phyloP scores from a whole-genome alignment of 2,329 filamentous ascomycete species.

The Aspergillus spinulosporus region DNA sequence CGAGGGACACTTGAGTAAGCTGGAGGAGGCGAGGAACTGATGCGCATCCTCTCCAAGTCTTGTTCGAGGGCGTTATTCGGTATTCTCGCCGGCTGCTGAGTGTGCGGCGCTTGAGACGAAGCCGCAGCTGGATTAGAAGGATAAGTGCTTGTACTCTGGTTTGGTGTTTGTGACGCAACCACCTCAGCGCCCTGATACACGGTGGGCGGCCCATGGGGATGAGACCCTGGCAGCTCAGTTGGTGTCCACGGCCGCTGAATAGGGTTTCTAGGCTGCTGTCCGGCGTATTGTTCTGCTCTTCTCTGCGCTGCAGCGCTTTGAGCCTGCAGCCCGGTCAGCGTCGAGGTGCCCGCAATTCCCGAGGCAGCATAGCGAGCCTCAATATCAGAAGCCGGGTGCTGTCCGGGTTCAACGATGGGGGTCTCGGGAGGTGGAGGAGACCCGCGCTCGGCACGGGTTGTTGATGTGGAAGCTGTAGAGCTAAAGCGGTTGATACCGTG shows the following conservation, averaged over 20 bases:
- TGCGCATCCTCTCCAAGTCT: constrained; percentile 79
- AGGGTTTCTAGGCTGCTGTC: constrained; percentile 46
- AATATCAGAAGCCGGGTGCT: constrained; percentile 74
- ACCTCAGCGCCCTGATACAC: constrained; percentile 85
- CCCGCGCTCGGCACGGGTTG: constrained; percentile 84
- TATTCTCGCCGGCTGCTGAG: constrained; percentile 36
- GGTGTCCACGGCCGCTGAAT: constrained; percentile 81
- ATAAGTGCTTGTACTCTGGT: constrained; percentile 35
- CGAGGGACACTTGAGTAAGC: constrained; percentile 79
- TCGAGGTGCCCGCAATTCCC: constrained; percentile 82
- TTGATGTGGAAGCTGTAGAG: constrained; percentile 90
- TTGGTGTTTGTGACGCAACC: constrained; percentile 49
- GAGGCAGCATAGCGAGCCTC: constrained; percentile 89
- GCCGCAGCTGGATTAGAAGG: constrained; percentile 32
- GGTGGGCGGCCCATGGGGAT: constrained; percentile 84
- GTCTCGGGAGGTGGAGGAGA: constrained; percentile 96
- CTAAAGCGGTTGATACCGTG: constrained; percentile 61
- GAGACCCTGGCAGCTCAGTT: constrained; percentile 81
- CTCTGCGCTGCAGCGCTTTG: constrained; percentile 81
- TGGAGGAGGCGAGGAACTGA: constrained; percentile 83
- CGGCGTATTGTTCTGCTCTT: constrained; percentile 74
- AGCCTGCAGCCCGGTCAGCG: constrained; percentile 70
- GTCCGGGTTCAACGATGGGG: constrained; percentile 71
- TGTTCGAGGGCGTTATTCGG: constrained; percentile 76
- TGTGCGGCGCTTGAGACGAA: constrained; percentile 23